Conservation (phyloP, 1,284 basidiomycete species). For the Agroathelia rolfsii region DNA sequence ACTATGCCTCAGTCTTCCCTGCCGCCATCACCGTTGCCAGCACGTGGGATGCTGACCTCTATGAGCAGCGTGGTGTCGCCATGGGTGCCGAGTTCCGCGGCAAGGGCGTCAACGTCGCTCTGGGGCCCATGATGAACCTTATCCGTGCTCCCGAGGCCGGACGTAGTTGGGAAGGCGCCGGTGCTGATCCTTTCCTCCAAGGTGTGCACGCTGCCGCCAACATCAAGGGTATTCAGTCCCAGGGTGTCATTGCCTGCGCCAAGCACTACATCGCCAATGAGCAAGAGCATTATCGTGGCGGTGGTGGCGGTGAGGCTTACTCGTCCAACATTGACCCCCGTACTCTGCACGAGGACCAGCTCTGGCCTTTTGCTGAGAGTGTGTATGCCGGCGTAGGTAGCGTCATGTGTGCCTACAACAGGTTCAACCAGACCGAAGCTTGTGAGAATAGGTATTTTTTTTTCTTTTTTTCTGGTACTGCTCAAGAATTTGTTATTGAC, state of each 20-base stretch:
- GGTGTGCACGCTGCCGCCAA: conserved; percentile 70
- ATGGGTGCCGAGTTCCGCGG: conserved; percentile 73
- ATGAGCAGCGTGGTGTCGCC: conserved; percentile 61
- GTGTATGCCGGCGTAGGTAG: conserved; percentile 70
- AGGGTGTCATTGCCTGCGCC: conserved; percentile 68
- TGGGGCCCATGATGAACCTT: conserved; percentile 63
- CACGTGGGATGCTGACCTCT: conserved; percentile 38
- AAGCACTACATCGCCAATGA: conserved; percentile 74
- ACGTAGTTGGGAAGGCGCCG: conserved; percentile 82
- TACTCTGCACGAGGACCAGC: conserved; percentile 68
- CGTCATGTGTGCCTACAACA: conserved; percentile 71
- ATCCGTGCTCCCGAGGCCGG: conserved; percentile 59
- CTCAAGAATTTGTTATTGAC: no score
- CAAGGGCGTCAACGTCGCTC: conserved; percentile 71
- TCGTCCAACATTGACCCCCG: conserved; percentile 70
- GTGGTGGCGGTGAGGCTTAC: no score
- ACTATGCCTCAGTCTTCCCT: conserved; percentile 55
- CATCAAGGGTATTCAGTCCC: conserved; percentile 62
- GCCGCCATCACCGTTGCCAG: conserved; percentile 47
- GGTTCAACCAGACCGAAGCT: conserved; percentile 68
- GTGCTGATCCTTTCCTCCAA: conserved; percentile 66
- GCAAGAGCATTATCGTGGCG: conserved; percentile 58
- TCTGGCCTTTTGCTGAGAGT: conserved; percentile 62
- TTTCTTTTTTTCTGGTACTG: no score
- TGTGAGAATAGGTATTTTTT: no score